These are phyloP conservation scores for Cladosporium phlei DNA, from an alignment of 2,329 filamentous ascomycete species.

Conservation along the genomic window DNA sequence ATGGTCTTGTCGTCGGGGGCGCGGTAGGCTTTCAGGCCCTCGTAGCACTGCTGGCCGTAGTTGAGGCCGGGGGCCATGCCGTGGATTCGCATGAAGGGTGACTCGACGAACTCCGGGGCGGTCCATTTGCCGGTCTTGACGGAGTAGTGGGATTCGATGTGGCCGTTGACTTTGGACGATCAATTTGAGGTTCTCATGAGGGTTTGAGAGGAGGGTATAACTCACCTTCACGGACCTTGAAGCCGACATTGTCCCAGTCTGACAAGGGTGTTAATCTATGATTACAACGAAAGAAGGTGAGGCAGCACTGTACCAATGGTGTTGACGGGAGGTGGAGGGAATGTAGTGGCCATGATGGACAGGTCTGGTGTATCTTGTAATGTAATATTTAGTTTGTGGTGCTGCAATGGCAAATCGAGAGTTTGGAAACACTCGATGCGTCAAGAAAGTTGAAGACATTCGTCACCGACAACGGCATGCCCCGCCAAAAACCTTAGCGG, in stretches of 20 bases:
- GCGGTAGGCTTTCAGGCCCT: conserved; percentile 96
- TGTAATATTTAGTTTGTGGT: too few species aligned
- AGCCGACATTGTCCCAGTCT: conserved; percentile 91
- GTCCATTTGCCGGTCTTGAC: conserved; percentile 71
- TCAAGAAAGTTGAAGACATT: too few species aligned
- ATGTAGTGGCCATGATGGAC: conserved; percentile 37
- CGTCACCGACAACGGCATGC: too few species aligned
- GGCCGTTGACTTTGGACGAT: conserved; percentile 70
- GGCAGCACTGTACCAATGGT: conserved; percentile 57
- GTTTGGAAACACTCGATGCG: too few species aligned
- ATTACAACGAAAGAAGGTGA: background rate
- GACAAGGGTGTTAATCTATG: background rate
- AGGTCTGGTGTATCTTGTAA: too few species aligned
- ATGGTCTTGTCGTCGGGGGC: conserved; percentile 64
- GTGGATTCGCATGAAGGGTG: conserved; percentile 83
- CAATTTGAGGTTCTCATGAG: background rate
- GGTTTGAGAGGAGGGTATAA: background rate
- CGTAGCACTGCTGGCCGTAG: conserved; percentile 96
- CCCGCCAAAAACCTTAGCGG: too few species aligned
- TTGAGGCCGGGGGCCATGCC: conserved; percentile 94
- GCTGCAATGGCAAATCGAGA: too few species aligned
- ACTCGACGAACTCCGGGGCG: conserved; percentile 69
- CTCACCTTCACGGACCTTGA: conserved; percentile 82
- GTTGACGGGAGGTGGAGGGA: conserved; percentile 72
- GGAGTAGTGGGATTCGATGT: conserved; percentile 84